A percentile compares a stretch with the other conserved stretches of the same genome.
Conservation (phyloP, 805 yeast genomes). For the Saturnispora sekii region DNA sequence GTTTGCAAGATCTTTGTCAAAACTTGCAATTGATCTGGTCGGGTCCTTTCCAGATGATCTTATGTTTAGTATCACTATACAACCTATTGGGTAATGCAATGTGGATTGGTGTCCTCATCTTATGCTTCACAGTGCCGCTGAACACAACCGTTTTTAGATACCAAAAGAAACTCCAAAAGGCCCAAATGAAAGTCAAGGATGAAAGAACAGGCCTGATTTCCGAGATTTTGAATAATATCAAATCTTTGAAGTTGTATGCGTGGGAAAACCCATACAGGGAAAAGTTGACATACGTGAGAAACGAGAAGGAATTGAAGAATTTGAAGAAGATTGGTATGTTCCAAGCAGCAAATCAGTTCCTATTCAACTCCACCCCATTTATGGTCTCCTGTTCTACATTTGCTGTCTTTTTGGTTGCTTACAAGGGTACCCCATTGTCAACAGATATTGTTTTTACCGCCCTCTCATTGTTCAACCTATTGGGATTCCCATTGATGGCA, state of each 20-base stretch:
- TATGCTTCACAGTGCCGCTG: slow-evolving; percentile 70
- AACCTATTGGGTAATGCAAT: slow-evolving; percentile 74
- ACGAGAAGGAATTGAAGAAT: slow-evolving; percentile 73
- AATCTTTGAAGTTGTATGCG: slow-evolving; percentile 85
- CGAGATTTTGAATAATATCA: slow-evolving; percentile 84
- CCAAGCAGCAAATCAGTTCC: slow-evolving; percentile 60
- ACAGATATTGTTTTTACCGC: slow-evolving; percentile 93
- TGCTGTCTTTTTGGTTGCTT: slow-evolving; percentile 56
- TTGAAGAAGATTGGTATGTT: slow-evolving; percentile 65
- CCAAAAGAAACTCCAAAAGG: slow-evolving; percentile 66
- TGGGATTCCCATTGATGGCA: slow-evolving; percentile 85
- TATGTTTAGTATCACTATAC: slow-evolving; percentile 68
- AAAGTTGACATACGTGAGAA: slow-evolving; percentile 72
- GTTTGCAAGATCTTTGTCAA: slow-evolving; percentile 75
- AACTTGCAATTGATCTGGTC: slow-evolving; percentile 80
- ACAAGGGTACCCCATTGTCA: slow-evolving; percentile 52
- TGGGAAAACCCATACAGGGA: slow-evolving; percentile 87
- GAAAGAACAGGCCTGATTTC: slow-evolving; percentile 82
- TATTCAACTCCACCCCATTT: slow-evolving; percentile 82
- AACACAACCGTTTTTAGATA: slow-evolving; percentile 59
- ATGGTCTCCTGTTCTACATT: slow-evolving; percentile 85
- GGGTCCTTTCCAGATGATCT: slow-evolving; percentile 78
- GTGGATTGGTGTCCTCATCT: slow-evolving; percentile 90
- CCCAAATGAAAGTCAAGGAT: slow-evolving; percentile 86
- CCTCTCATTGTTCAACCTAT: slow-evolving; percentile 73